Evolutionary conservation across 768 basidiomycete species (phyloP).

Genomic region (Boletus bicolor): DNA sequence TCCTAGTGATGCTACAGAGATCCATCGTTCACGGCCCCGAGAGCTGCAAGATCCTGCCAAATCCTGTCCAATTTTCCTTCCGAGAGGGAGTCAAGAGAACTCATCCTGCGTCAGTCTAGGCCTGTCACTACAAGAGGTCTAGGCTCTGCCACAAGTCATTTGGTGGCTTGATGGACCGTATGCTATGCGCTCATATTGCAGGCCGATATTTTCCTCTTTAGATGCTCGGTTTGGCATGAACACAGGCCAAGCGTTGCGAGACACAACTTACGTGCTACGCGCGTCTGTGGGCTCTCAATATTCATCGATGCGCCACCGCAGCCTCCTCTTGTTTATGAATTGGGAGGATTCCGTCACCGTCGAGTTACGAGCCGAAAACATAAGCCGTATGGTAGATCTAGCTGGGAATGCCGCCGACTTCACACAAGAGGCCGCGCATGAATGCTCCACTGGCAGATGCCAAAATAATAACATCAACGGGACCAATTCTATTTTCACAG

Average conservation of each 20-base stretch:
- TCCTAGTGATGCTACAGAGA: conserved; percentile 4
- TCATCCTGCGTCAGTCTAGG: not conserved
- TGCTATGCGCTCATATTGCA: conserved; percentile 6
- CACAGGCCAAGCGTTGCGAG: not conserved
- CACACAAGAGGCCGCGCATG: not conserved
- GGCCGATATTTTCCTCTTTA: not conserved
- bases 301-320: conserved; percentile 26
- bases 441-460: not conserved
- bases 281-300: not conserved
- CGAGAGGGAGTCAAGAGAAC: not conserved
- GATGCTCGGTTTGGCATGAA: not conserved
- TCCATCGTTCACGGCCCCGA: conserved; percentile 20
- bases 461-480: not conserved
- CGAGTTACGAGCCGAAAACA: not conserved
- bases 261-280: conserved; percentile 13
- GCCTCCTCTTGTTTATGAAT: conserved; percentile 2
- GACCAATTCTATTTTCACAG: not conserved
- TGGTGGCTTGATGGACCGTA: conserved; percentile 27
- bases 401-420: not conserved
- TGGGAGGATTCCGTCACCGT: not conserved
- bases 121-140: conserved; percentile 2
- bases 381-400: not conserved
- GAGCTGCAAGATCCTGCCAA: not conserved
- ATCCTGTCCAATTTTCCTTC: not conserved
- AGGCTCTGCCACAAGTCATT: conserved; percentile 24